A percentile compares a stretch with the other conserved stretches of the same genome.
phyloP scores from a whole-genome alignment of 2,329 filamentous ascomycete species.

The Talaromyces funiculosus region DNA sequence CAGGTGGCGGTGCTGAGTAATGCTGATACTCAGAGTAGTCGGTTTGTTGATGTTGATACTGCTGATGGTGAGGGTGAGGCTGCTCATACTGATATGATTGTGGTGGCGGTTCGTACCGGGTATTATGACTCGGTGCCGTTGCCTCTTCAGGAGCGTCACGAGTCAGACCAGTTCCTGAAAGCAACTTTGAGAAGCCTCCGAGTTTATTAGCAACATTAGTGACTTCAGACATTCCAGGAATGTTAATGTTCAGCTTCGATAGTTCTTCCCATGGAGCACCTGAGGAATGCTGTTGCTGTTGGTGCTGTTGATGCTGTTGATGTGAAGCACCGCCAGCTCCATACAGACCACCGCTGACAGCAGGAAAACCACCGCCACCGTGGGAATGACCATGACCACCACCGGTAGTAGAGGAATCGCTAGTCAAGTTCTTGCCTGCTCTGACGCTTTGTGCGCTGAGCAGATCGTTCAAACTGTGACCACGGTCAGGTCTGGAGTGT shows the following conservation, averaged over 20 bases:
- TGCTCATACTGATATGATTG: constrained; percentile 5
- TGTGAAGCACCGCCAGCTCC: constrained; percentile 17
- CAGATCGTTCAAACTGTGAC: constrained; percentile 63
- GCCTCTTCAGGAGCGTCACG: constrained; percentile 11
- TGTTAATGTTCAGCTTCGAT: constrained; percentile 31
- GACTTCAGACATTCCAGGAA: constrained; percentile 35
- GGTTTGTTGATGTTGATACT: constrained; percentile 1
- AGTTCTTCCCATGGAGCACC: constrained; percentile 27
- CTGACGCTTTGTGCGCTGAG: constrained; percentile 79
- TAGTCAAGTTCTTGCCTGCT: constrained; percentile 70
- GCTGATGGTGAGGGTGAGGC: not conserved
- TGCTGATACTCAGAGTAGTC: constrained; percentile 8
- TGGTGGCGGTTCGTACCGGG: constrained; percentile 15
- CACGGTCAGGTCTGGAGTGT: constrained; percentile 60
- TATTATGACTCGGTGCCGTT: constrained; percentile 23
- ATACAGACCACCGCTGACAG: constrained; percentile 19
- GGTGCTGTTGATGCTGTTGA: constrained; percentile 23
- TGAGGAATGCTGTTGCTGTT: constrained; percentile 15
- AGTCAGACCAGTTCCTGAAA: constrained; percentile 5
- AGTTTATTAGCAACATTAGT: constrained; percentile 22
- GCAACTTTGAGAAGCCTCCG: constrained; percentile 11
- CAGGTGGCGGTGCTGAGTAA: not conserved
- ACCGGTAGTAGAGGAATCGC: constrained; percentile 20
- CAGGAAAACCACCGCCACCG: constrained; percentile 23
- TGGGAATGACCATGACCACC: constrained; percentile 35